Evolutionary conservation across 768 basidiomycete genomes (phyloP), one percentile per base, ranked within the genome.

Genomic region (Tylopilus sp.): DNA sequence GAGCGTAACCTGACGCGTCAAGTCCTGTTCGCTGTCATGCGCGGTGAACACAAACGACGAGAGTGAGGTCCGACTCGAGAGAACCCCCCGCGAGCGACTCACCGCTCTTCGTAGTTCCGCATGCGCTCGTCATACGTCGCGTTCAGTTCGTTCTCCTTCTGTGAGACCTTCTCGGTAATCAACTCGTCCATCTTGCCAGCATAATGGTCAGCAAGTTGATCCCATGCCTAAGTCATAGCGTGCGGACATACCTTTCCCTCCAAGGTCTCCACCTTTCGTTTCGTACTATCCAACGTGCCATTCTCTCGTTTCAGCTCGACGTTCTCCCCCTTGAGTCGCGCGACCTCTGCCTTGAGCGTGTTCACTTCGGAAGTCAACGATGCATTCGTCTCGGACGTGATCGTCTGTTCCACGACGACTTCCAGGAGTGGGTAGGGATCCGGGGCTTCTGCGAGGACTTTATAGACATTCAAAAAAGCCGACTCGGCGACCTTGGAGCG

Each of bases 121-220:
- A 99, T 78, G 60, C 87, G 87, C 73, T 99, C 97, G 63, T 99
- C 97, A 59, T 97, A 98, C 6, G 91, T 94, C 16, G 96, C 97
- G 59, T 96, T 91, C 19, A 98, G 77, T 72, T 98, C 97, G 52
- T 95, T 96, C 74, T 98, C 92, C 72, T 98, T 98, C 69, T 91
- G 89, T 4, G 77, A 74, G 30, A 98, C 88, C 64, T 87, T 87
- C 60, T 98, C 96, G 55, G 84, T 80, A 52, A 98, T 91, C 74
- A 94, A 76, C 41, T 87, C 86, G 22, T 98, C 95, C 97, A 98
- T 98, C 93, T 96, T n/a, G n/a, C n/a, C n/a, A n/a, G n/a, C n/a
- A n/a, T n/a, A n/a, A n/a, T n/a, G n/a, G n/a, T n/a, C n/a, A n/a
- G n/a, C n/a, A n/a, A n/a, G n/a, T n/a, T n/a, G n/a, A n/a, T n/a